Conservation (phyloP, 805 yeast species). For the Candida caryicola region DNA sequence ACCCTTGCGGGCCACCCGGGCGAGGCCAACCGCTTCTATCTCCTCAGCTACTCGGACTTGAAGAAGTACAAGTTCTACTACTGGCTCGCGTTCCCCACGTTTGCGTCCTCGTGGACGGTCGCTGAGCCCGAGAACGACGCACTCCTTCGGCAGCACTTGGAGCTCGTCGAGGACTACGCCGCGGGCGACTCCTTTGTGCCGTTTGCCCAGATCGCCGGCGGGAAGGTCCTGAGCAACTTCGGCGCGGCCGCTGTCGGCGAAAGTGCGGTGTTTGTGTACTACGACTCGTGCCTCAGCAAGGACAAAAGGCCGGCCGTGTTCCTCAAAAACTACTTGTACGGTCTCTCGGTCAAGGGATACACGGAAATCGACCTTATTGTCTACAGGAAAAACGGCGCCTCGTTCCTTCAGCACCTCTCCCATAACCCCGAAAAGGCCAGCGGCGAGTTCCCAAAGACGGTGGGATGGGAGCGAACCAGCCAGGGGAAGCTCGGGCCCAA, state of each 20-base stretch:
- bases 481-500: constrained; percentile 78
- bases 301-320: constrained; percentile 46
- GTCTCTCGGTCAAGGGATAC: constrained; percentile 32
- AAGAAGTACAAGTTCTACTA: constrained; percentile 84
- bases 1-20: constrained; percentile 17
- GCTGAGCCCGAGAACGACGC: constrained; percentile 1
- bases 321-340: constrained; percentile 56
- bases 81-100: constrained; percentile 82
- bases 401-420: constrained; percentile 31
- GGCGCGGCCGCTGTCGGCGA: too few species aligned
- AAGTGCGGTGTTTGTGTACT: constrained; percentile 24
- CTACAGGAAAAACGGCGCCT: constrained; percentile 19
- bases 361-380: constrained; percentile 19
- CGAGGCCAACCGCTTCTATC: constrained; percentile 20
- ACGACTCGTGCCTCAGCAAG: constrained; percentile 30
- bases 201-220: constrained; percentile 2
- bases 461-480: constrained; percentile 90
- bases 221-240: background rate
- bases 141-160: constrained; percentile 2
- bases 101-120: constrained; percentile 51
- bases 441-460: constrained; percentile 38
- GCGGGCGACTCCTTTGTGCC: background rate
- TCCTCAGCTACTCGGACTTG: constrained; percentile 77
- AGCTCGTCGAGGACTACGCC: background rate
- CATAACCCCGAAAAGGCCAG: constrained; percentile 9